A percentile compares a stretch with the other conserved stretches of the same genome.
Conservation (phyloP, 176 grass and related monocot species). For the Elymus sibiricus region DNA sequence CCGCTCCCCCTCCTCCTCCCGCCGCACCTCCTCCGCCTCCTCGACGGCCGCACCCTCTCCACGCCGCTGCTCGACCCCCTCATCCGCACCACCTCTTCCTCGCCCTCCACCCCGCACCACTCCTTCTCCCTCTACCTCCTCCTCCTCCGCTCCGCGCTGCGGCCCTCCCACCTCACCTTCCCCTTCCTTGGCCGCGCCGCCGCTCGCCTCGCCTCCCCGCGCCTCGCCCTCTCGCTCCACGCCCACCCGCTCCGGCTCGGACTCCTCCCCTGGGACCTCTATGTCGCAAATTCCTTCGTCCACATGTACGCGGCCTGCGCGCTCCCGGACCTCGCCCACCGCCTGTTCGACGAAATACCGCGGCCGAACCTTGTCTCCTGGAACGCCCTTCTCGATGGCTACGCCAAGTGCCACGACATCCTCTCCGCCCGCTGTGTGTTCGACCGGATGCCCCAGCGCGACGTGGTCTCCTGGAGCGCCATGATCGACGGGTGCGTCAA, state of each 20-base stretch:
- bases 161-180: conserved; percentile 44
- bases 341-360: conserved; percentile 67
- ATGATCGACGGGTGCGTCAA: conserved; percentile 69
- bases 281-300: conserved; percentile 45
- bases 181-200: conserved; percentile 41
- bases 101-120: conserved; percentile 15
- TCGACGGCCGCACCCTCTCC: conserved; percentile 19
- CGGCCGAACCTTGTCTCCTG: conserved; percentile 51
- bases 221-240: conserved; percentile 34
- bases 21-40: conserved; percentile 27
- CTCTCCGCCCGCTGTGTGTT: conserved; percentile 32
- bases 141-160: conserved; percentile 44
- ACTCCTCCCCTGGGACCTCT: conserved; percentile 42
- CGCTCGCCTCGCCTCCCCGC: conserved; percentile 30
- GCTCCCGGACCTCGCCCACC: conserved; percentile 20
- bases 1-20: background rate
- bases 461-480: conserved; percentile 68
- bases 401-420: conserved; percentile 67
- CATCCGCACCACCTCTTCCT: conserved; percentile 39
- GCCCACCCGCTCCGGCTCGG: conserved; percentile 34
- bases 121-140: conserved; percentile 50
- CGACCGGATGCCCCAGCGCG: conserved; percentile 42
- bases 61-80: conserved; percentile 31
- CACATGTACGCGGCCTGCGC: conserved; percentile 48
- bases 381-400: conserved; percentile 62